Percentiles rank a stretch among this genome's conserved stretches.
These are phyloP conservation scores for Fusarium coffeatum DNA, from an alignment of 2,329 filamentous ascomycete genomes.

Conservation along the genomic window DNA sequence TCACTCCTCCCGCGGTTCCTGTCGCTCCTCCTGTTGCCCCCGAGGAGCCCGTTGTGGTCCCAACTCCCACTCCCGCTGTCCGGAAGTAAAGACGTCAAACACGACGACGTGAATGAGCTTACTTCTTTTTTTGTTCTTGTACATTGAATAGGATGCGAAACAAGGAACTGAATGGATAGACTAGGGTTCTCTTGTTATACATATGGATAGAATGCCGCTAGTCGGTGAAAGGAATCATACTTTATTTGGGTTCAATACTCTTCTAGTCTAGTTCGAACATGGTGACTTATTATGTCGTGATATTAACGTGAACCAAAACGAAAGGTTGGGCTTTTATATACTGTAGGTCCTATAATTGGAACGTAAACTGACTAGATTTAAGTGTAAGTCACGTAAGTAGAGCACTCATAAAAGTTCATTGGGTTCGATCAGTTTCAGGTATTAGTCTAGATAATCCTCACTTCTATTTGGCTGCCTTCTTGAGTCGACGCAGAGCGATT, in stretches of 20 bases:
- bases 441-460: not conserved
- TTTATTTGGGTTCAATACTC: not conserved
- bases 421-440: not conserved
- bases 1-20: slow-evolving; percentile 6
- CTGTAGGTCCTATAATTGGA: not conserved
- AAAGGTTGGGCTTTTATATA: not conserved
- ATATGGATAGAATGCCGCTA: slow-evolving; percentile 17
- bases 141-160: slow-evolving; percentile 12
- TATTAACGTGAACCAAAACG: not conserved
- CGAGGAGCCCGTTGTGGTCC: slow-evolving; percentile 4
- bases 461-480: slow-evolving; percentile 21
- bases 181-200: slow-evolving; percentile 12
- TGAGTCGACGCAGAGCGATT: slow-evolving; percentile 9
- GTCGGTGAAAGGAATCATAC: slow-evolving; percentile 2
- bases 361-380: not conserved
- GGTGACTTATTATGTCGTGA: not conserved
- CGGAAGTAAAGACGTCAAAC: slow-evolving; percentile 9
- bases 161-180: not conserved
- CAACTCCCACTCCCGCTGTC: slow-evolving; percentile 25
- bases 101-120: not conserved
- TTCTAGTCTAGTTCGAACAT: not conserved
- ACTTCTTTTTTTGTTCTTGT: slow-evolving; percentile 13
- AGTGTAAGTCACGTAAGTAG: not conserved
- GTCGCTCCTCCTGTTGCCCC: not conserved
- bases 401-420: not conserved